Conservation (phyloP, 768 basidiomycete genomes). For the Rhodosporidiobolus odoratus region DNA sequence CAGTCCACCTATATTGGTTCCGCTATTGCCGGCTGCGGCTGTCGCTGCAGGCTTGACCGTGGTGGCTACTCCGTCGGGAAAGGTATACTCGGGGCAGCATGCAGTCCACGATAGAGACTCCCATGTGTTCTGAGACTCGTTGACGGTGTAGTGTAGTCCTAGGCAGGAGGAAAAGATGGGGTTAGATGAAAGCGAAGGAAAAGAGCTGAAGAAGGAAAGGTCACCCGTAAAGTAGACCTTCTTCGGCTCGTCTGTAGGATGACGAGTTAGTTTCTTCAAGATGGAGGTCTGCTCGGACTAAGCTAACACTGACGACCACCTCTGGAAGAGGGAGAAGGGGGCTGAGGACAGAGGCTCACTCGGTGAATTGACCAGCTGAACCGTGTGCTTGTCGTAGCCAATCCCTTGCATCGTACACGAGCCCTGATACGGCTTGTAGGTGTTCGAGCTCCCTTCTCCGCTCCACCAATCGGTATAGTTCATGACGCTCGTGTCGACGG, state of each 20-base stretch:
- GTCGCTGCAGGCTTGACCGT: background rate
- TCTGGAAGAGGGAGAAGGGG: background rate
- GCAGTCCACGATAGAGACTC: background rate
- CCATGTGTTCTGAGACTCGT: constrained; percentile 9
- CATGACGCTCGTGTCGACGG: background rate
- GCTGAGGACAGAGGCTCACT: background rate
- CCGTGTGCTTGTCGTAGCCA: constrained; percentile 12
- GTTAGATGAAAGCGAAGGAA: background rate
- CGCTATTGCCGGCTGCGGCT: background rate
- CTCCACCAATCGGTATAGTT: constrained; percentile 22
- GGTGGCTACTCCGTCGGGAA: background rate
- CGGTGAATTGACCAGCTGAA: constrained; percentile 5
- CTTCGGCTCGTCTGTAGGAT: background rate
- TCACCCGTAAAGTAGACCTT: constrained; percentile 18
- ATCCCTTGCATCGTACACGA: constrained; percentile 3
- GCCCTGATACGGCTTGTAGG: constrained; percentile 9
- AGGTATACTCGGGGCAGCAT: constrained; percentile 2
- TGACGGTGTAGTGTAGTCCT: constrained; percentile 20
- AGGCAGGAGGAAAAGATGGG: too few relatives aligned
- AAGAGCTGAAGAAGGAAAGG: background rate
- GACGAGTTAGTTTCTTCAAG: too few relatives aligned
- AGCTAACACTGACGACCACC: too few relatives aligned
- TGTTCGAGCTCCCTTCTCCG: background rate
- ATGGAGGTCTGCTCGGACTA: background rate
- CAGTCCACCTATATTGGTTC: background rate